Evolutionary conservation across 768 basidiomycete genomes (phyloP), one percentile per base, ranked within the genome.

Genomic region (Grammothele lineata): DNA sequence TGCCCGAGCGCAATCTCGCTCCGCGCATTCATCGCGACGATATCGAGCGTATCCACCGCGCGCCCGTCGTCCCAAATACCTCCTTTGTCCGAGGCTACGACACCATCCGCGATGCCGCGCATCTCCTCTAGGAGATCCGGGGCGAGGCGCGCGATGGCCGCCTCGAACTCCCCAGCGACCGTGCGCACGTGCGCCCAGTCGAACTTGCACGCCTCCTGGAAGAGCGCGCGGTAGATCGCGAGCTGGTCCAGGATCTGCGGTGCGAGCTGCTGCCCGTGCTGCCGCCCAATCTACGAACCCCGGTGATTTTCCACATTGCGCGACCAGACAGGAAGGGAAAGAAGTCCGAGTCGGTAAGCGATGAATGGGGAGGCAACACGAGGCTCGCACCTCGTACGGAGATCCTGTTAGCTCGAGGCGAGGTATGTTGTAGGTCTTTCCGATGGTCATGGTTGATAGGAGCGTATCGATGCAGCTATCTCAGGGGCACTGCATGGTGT

Each of bases 1-100:
- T 61, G 55, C 0, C 67, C 66, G 5, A 69, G 57, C 12, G 67
- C 66, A 39, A 69, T 69, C 52, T 69, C 67, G 52, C 64, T 66
- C 37, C 67, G 53, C n/a, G 63, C 61, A 48, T 69, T 69, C 19
- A 69, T 58, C 5, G 66, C 67, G 22, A 69, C 45, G 40, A 67
- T 64, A 44, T 69, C 67, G 7, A 64, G 53, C 14, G 64, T 26
- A 19, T 59, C 62, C 17, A 64, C 44, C 21, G 1, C 22, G 4
- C 23, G 30, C 8, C 30, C 39, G 17, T 24, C 24, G 15, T 36
- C 18, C 18, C 12, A n/a, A 5, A 30, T 9, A 2, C 17, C 27
- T 1, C 38, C 10, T 25, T 21, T 4, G 4, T 1, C 24, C 15
- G 17, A 6, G 14, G 34, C 23, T 5, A 43, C 37, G 3, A 63